phyloP scores from a whole-genome alignment of 495 filamentous ascomycete species.

The Pseudoneurospora amorphoporcata region DNA sequence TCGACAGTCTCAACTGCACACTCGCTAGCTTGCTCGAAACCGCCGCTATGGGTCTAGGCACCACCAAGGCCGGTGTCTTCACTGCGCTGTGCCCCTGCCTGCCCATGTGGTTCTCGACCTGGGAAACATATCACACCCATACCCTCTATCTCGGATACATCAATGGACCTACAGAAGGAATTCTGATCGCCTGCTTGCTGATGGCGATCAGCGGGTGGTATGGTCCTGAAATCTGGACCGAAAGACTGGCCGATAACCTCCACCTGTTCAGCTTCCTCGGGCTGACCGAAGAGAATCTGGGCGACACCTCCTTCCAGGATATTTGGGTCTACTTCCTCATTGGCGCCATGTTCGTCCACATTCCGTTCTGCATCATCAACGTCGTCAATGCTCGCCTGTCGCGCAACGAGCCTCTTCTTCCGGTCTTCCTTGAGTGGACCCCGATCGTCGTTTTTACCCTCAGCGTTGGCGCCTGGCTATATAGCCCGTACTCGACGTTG shows the following conservation, averaged over 20 bases:
- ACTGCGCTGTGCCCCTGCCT: constrained; percentile 85
- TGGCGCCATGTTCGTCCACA: constrained; percentile 64
- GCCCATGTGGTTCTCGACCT: constrained; percentile 98
- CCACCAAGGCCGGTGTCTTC: constrained; percentile 71
- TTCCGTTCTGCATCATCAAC: constrained; percentile 73
- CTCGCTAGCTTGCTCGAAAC: constrained; percentile 80
- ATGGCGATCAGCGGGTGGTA: constrained; percentile 82
- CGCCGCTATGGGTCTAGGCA: constrained; percentile 82
- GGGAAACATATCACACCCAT: constrained; percentile 98
- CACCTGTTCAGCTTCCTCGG: constrained; percentile 29
- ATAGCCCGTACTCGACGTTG: constrained; percentile 72
- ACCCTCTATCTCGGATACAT: constrained; percentile 94
- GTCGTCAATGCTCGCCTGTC: constrained; percentile 65
- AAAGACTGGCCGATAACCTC: constrained; percentile 49
- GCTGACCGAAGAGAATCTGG: constrained; percentile 43
- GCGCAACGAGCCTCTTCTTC: constrained; percentile 64
- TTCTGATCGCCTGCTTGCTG: constrained; percentile 74
- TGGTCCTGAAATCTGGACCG: constrained; percentile 80
- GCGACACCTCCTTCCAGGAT: constrained; percentile 61
- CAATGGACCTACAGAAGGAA: constrained; percentile 94
- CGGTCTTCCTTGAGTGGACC: constrained; percentile 89
- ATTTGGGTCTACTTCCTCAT: constrained; percentile 78
- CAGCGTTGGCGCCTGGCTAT: constrained; percentile 72
- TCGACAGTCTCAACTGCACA: constrained; percentile 95
- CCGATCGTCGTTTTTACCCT: constrained; percentile 75